These are phyloP conservation scores for Triticum aestivum DNA, from an alignment of 176 grass and related monocot species.

Conservation along the genomic window DNA sequence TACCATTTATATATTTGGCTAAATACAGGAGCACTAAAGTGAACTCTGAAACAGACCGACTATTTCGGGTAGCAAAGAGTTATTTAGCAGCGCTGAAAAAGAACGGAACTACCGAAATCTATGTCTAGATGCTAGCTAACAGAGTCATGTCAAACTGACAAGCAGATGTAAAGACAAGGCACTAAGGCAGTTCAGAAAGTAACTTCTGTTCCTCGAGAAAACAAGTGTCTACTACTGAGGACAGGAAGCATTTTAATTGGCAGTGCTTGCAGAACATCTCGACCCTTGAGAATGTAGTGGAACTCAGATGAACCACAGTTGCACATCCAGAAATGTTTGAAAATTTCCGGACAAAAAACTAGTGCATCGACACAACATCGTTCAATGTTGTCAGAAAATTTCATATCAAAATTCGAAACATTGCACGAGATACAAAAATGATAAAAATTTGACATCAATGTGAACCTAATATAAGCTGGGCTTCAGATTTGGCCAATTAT, in stretches of 20 bases:
- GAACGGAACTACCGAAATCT: background rate
- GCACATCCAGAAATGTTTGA: no score
- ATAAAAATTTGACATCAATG: no score
- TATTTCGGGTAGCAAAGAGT: background rate
- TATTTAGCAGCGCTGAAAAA: background rate
- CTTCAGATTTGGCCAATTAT: no score
- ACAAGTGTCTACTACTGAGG: background rate
- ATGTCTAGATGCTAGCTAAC: background rate
- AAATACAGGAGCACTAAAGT: background rate
- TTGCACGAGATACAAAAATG: no score
- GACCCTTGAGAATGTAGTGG: background rate
- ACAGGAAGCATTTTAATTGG: background rate
- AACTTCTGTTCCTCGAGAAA: background rate
- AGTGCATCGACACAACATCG: no score
- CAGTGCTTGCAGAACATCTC: background rate
- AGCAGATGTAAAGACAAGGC: background rate
- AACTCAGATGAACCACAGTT: slow-evolving; percentile 38
- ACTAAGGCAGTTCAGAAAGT: background rate
- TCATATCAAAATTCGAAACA: no score
- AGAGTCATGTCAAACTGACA: background rate
- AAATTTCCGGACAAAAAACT: no score
- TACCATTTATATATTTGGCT: background rate
- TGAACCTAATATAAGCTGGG: no score
- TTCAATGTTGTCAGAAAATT: no score
- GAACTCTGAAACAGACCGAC: background rate